Evolutionary conservation across 305 asterid species (phyloP), one percentile per base, ranked within the genome.

Genomic region (Fraxinus greggii): DNA sequence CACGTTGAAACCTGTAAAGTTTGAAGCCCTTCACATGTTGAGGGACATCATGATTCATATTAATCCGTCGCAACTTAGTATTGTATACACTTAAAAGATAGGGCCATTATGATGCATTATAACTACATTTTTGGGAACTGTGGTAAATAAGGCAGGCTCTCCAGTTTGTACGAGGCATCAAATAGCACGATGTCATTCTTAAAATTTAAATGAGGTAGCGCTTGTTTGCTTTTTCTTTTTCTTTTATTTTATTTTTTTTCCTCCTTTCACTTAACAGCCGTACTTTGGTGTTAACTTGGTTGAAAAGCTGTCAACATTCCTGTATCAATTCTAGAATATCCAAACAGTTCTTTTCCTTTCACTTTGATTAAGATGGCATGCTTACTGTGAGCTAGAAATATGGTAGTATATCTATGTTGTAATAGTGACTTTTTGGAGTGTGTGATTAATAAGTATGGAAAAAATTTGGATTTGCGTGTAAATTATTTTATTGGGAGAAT

Each of bases 171-270:
- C 79, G 5, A 19, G 12, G 38, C 81, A 35, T n/a, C 24, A 78
- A 59, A 72, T 48, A 23, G 38, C 33, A 21, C 7, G 28, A 56
- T 19, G 63, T 10, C 56, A 72, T 80, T 84, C 81, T 15, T 29
- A 78, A 63, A 76, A 33, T 69, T 69, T 79, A 32, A 82, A 73
- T 32, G 79, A 56, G 76, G 61, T 35, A 72, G 73, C 78, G 77
- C 83, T 73, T 59, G 83, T 65, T n/a, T 61, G 70, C 31, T 6
- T 48, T 48, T 15, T 48, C 5, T 48, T 48, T 48, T 48, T 48
- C 1, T 40, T 40, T 40, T 40, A 2, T 40, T 40, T 40, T 40
- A 0, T 15, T 13, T 15, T 5, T n/a, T 54, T 54, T 54, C 7
- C 23, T 54, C 63, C 63, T 51, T 17, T 54, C 65, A 54, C 26